A percentile compares a stretch with the other conserved stretches of the same genome.
Evolutionary conservation across 495 filamentous ascomycete species (phyloP).

Genomic region (Daldinia decipiens): DNA sequence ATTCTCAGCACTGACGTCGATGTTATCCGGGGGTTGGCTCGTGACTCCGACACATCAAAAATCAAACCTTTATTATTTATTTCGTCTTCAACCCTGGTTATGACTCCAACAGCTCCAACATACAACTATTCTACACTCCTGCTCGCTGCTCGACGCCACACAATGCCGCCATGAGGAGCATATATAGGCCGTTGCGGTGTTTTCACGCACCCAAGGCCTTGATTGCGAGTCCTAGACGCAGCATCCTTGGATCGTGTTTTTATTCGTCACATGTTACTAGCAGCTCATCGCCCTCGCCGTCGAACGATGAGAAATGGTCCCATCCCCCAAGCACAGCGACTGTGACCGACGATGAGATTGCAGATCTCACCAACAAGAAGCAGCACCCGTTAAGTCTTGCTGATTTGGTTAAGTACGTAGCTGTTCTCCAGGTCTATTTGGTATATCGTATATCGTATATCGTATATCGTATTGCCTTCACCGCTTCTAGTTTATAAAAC

Average conservation of each 20-base stretch:
- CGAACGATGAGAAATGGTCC: constrained; percentile 48
- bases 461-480: constrained; percentile 5
- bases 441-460: not conserved
- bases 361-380: constrained; percentile 77
- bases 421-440: not conserved
- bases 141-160: constrained; percentile 37
- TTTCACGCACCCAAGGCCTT: constrained; percentile 47
- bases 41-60: constrained; percentile 34
- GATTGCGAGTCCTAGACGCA: constrained; percentile 30
- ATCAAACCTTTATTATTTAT: constrained; percentile 6
- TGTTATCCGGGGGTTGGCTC: constrained; percentile 32
- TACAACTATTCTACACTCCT: constrained; percentile 8
- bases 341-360: constrained; percentile 73
- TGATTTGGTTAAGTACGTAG: constrained; percentile 82
- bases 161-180: constrained; percentile 60
- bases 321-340: constrained; percentile 52
- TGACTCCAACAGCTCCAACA: constrained; percentile 34
- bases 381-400: constrained; percentile 84
- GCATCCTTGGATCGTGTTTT: constrained; percentile 27
- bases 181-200: constrained; percentile 53
- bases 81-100: constrained; percentile 10
- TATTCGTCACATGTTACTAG: constrained; percentile 35
- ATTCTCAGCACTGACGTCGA: constrained; percentile 38
- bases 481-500: constrained; percentile 14
- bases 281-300: constrained; percentile 42